Percentiles rank a stretch among this genome's conserved stretches.
Evolutionary conservation across 2,329 filamentous ascomycete species (phyloP).

Genomic region (Kalmusia sp.): DNA sequence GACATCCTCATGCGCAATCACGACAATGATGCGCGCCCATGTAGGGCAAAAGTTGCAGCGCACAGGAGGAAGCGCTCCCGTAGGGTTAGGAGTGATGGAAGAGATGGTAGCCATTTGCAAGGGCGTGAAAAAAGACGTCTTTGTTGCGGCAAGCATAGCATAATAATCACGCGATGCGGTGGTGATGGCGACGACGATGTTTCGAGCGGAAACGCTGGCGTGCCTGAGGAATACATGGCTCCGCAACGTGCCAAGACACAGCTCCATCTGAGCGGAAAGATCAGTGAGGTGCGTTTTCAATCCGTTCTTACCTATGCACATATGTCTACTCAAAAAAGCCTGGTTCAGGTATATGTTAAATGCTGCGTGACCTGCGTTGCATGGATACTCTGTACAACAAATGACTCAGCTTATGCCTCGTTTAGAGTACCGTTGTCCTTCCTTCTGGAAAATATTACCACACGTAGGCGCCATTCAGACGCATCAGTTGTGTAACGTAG

Average conservation of each 20-base stretch:
- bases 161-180: constrained; percentile 1
- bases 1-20: background rate
- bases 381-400: too few species aligned
- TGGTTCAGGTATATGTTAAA: too few species aligned
- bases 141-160: background rate
- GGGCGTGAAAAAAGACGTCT: background rate
- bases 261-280: too few species aligned
- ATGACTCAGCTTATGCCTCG: background rate
- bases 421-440: background rate
- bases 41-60: background rate
- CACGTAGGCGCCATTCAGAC: background rate
- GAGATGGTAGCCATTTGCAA: too few species aligned
- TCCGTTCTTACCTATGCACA: too few species aligned
- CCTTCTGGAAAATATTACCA: background rate
- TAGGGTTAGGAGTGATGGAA: too few species aligned
- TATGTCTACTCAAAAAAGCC: too few species aligned
- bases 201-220: constrained; percentile 8
- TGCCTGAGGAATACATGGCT: background rate
- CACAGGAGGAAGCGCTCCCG: too few species aligned
- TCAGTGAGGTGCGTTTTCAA: too few species aligned
- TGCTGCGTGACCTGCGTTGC: too few species aligned
- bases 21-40: background rate
- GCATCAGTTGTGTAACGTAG: background rate
- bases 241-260: background rate
- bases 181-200: background rate